phyloP scores from a whole-genome alignment of 2,329 filamentous ascomycete genomes.

The Seiridium cupressi region DNA sequence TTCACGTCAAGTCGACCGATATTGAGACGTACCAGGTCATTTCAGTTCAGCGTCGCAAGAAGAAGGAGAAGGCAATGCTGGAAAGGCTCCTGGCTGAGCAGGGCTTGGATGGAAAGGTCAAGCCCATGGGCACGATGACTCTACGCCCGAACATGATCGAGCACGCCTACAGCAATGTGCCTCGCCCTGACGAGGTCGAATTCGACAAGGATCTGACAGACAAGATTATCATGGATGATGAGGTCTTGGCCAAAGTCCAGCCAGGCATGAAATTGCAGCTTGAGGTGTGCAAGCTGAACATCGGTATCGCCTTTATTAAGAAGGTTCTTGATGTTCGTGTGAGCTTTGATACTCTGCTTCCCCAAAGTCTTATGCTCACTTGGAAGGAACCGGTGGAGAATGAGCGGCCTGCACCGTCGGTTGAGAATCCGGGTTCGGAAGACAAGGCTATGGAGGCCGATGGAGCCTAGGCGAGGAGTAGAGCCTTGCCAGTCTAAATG shows the following conservation, averaged over 20 bases:
- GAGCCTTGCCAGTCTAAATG: no score
- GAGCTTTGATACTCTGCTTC: conserved; percentile 63
- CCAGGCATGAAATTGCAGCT: conserved; percentile 63
- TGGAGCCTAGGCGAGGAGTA: no score
- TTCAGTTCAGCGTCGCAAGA: conserved; percentile 43
- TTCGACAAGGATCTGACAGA: conserved; percentile 18
- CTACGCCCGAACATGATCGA: conserved; percentile 45
- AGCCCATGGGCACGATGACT: conserved; percentile 42
- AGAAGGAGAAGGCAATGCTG: conserved; percentile 33
- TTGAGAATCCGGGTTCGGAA: conserved; percentile 14
- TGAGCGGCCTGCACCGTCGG: conserved; percentile 44
- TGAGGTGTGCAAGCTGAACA: conserved; percentile 53
- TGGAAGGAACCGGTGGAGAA: conserved; percentile 58
- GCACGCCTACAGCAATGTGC: conserved; percentile 44
- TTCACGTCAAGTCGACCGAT: conserved; percentile 43
- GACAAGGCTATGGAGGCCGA: neutral
- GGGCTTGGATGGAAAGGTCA: conserved; percentile 23
- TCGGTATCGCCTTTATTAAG: conserved; percentile 65
- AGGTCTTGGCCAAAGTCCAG: conserved; percentile 49
- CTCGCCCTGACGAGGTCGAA: conserved; percentile 28
- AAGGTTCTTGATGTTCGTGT: conserved; percentile 52
- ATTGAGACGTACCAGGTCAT: conserved; percentile 62
- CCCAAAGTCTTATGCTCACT: conserved; percentile 66
- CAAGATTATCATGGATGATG: conserved; percentile 67
- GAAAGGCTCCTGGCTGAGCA: neutral